A percentile compares a stretch with the other conserved stretches of the same genome.
Conservation (phyloP, 2,329 filamentous ascomycete species). For the Epichloe scottii region DNA sequence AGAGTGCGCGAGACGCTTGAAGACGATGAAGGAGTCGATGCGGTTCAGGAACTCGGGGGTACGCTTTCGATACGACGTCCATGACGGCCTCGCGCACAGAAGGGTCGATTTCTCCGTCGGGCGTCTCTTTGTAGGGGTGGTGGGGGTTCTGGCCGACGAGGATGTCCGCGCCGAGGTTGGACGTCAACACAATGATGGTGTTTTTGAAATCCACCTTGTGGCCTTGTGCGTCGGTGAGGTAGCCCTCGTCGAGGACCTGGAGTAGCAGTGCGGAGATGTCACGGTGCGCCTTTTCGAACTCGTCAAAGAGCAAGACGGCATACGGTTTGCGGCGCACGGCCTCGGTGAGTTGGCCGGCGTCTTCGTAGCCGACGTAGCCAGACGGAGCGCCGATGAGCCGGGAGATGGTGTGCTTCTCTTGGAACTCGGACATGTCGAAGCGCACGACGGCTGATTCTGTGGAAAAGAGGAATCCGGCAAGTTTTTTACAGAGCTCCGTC, state of each 20-base stretch:
- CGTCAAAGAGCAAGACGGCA: slow-evolving; percentile 86
- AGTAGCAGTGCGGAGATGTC: slow-evolving; percentile 87
- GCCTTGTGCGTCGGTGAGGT: slow-evolving; percentile 87
- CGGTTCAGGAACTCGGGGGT: slow-evolving; percentile 95
- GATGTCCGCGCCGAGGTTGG: slow-evolving; percentile 86
- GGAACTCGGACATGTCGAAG: slow-evolving; percentile 97
- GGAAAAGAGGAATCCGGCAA: slow-evolving; percentile 85
- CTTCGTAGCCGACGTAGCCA: slow-evolving; percentile 93
- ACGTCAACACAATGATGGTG: slow-evolving; percentile 91
- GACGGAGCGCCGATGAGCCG: slow-evolving; percentile 86
- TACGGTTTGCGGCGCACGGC: slow-evolving; percentile 92
- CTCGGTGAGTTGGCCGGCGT: slow-evolving; percentile 91
- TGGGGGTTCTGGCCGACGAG: slow-evolving; percentile 63
- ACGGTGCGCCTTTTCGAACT: slow-evolving; percentile 94
- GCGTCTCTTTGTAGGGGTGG: slow-evolving; percentile 49
- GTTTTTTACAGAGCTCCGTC: slow-evolving; percentile 93
- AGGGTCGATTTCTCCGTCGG: slow-evolving; percentile 57
- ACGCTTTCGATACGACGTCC: slow-evolving; percentile 63
- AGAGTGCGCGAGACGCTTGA: slow-evolving; percentile 67
- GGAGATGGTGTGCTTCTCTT: slow-evolving; percentile 93
- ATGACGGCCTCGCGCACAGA: slow-evolving; percentile 71
- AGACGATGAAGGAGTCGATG: slow-evolving; percentile 93
- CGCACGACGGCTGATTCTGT: slow-evolving; percentile 82
- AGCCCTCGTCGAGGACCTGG: slow-evolving; percentile 92
- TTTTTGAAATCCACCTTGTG: slow-evolving; percentile 96